Base-by-base conservation (phyloP, 192 early-diverging fungal species). In the Entomortierella lignicola region DNA sequence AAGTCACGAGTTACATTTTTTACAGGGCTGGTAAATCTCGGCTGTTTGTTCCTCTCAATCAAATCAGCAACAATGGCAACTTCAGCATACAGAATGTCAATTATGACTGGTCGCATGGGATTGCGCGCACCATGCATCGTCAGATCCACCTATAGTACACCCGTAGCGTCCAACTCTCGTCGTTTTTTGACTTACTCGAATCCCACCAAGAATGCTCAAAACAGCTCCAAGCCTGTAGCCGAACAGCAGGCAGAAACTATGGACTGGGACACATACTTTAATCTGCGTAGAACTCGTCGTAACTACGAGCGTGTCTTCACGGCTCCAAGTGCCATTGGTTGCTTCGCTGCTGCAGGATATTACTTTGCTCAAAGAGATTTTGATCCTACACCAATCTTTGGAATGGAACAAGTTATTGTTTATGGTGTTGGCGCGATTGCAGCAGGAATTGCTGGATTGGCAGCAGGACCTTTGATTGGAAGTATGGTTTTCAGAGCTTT, bases 241-340 rank as follows among this genome's bases (percentile, higher is more conserved):
- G n/a, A n/a, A n/a, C n/a, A n/a, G n/a, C 47, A 55, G 18, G 17
- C 18, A 5, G 51, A 26, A n/a, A 72, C 47, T 1, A 74, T 74
- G 72, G 58, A 74, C 29, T 91, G 90, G 92, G 80, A 87, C 8
- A 83, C 89, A 29, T 93, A 91, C 69, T 93, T 93, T 65, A 63
- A 66, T 18, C 66, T 93, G 52, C 89, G 92, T 37, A 73, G 83
- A 27, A 87, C 85, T 27, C 88, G 92, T 51, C 88, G 71, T 29
- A 82, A 86, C 42, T 89, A 84, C 70, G 92, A 92, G 64, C 86
- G 88, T 20, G 64, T 84, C n/a, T 84, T 83, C 17, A 84, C 87
- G 23, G 70, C 85, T 15, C 91, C 91, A 0, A 87, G 86, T 30
- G 72, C n/a, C n/a, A n/a, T n/a, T n/a, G 74, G 10, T 66, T 77